These are phyloP conservation scores for Cryphonectria nitschkei DNA, from an alignment of 2,329 filamentous ascomycete genomes.

Conservation along the genomic window DNA sequence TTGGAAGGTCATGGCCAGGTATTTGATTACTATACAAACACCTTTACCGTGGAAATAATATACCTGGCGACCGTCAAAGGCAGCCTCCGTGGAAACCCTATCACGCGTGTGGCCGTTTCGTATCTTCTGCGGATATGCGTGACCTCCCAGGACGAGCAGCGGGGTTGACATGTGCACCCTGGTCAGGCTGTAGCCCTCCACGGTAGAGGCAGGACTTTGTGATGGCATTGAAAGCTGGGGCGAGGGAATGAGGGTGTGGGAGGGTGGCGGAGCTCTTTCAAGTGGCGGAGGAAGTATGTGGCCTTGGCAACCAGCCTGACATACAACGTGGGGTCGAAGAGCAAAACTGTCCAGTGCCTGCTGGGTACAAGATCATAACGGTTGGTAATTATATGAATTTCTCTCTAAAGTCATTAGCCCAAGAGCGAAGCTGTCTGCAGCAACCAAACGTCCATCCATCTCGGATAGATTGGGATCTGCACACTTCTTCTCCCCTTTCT, in stretches of 20 bases:
- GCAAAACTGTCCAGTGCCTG: background rate
- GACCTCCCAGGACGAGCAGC: background rate
- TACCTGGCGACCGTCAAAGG: too few relatives aligned
- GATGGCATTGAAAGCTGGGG: too few relatives aligned
- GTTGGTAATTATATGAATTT: too few relatives aligned
- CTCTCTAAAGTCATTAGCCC: background rate
- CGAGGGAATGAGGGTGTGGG: background rate
- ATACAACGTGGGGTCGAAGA: background rate
- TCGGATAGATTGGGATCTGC: background rate
- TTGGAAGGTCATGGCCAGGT: too few relatives aligned
- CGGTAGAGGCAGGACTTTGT: too few relatives aligned
- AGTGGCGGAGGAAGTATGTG: too few relatives aligned
- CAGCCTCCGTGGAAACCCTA: too few relatives aligned
- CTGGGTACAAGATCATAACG: background rate
- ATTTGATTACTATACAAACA: background rate
- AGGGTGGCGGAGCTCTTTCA: background rate
- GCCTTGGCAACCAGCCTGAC: background rate
- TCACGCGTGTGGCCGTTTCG: too few relatives aligned
- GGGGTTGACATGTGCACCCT: background rate
- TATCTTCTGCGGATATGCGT: background rate
- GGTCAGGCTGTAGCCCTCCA: background rate
- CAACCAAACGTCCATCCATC: background rate
- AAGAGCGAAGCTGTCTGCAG: background rate
- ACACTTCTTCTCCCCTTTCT: background rate
- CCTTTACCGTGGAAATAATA: background rate